Evolutionary conservation across 1,284 basidiomycete species (phyloP), one percentile per base, ranked within the genome.

Genomic region (Cystobasidiaceae sp.): DNA sequence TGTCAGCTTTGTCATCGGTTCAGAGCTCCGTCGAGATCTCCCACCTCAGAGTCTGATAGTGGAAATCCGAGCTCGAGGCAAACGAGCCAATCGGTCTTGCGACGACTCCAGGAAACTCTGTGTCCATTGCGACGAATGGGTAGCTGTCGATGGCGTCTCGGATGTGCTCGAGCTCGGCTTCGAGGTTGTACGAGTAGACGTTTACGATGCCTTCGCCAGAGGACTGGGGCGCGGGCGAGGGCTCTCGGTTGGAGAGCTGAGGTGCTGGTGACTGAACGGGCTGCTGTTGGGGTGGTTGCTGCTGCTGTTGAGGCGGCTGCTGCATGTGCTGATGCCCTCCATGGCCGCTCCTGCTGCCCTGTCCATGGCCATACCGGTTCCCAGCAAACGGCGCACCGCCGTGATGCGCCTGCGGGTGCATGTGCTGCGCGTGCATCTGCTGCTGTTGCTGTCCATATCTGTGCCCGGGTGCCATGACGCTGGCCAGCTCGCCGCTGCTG

Each of bases 1-100:
- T n/a, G n/a, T n/a, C n/a, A n/a, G n/a, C n/a, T n/a, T n/a, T n/a
- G n/a, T n/a, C n/a, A n/a, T n/a, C n/a, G n/a, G n/a, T n/a, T n/a
- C n/a, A n/a, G n/a, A n/a, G n/a, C n/a, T n/a, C n/a, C n/a, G n/a
- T n/a, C n/a, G n/a, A n/a, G n/a, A n/a, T n/a, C n/a, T n/a, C 43
- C 80, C 90, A 93, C 69, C 94, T 86, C 87, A 99, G 93, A 4
- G 96, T 98, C 78, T 99, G 94, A 78, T 97, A 99, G 79, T 98
- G 94, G 75, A 97, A 97, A 78, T 99, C 94, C 17, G 92, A 92
- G 11, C 91, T 92, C 0, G 93, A 94, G 77, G 92, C 93, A 82
- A 97, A 98, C 39, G 86, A 83, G 13, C 94, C 94, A 75, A 98
- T 97, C 13, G 96, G 94, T 19, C 96, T 84, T 8, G 94, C 96